Evolutionary conservation across 805 yeast genomes (phyloP).

Genomic region (Torulaspora microellipsoides): DNA sequence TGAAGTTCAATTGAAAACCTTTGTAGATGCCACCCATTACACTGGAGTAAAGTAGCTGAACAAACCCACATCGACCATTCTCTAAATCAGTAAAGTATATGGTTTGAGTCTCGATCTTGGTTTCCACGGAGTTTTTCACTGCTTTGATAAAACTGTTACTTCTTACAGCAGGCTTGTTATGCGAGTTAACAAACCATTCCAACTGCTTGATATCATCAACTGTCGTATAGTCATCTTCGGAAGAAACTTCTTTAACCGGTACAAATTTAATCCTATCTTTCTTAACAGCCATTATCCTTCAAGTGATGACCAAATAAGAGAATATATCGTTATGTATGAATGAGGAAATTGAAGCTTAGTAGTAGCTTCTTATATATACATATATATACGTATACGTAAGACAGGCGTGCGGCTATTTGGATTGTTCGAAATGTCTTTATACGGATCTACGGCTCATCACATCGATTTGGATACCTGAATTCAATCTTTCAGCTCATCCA

Average conservation of each 20-base stretch:
- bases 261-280: conserved; percentile 15
- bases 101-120: conserved; percentile 53
- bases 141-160: conserved; percentile 9
- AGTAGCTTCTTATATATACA: background rate
- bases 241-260: conserved; percentile 11
- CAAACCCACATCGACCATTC: conserved; percentile 43
- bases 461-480: too few relatives aligned
- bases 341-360: too few relatives aligned
- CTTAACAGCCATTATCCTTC: conserved; percentile 6
- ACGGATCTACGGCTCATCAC: too few relatives aligned
- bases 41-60: conserved; percentile 50
- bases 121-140: conserved; percentile 21
- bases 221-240: conserved; percentile 11
- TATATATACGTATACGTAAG: background rate
- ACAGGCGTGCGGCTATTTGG: too few relatives aligned
- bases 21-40: conserved; percentile 48
- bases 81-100: conserved; percentile 47
- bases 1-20: conserved; percentile 50
- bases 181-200: conserved; percentile 13
- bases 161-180: conserved; percentile 6
- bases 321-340: too few relatives aligned
- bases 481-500: too few relatives aligned
- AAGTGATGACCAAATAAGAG: too few relatives aligned
- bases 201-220: conserved; percentile 13
- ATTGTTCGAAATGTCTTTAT: too few relatives aligned